phyloP scores from a whole-genome alignment of 495 filamentous ascomycete species.

The Aspergillus leporis region DNA sequence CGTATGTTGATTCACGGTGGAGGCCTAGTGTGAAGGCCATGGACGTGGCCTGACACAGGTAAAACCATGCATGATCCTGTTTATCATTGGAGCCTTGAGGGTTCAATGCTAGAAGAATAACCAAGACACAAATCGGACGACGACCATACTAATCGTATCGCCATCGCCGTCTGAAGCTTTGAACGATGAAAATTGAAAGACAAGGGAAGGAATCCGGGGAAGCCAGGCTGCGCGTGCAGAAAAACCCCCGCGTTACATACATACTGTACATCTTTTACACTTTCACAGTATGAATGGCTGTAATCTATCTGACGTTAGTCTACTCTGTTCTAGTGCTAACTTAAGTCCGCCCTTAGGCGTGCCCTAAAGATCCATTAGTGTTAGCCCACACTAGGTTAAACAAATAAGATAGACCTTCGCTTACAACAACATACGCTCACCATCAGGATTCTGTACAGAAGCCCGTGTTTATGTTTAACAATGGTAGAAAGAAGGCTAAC shows the following conservation, averaged over 20 bases:
- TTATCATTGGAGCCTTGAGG: slow-evolving; percentile 25
- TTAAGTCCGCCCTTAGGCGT: background rate
- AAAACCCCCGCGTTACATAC: slow-evolving; percentile 2
- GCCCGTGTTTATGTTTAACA: background rate
- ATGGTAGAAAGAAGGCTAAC: background rate
- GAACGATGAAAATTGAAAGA: slow-evolving; percentile 3
- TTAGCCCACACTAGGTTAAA: too few species aligned
- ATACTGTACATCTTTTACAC: too few species aligned
- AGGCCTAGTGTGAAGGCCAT: slow-evolving; percentile 60
- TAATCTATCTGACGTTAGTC: background rate
- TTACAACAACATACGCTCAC: too few species aligned
- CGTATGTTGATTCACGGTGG: slow-evolving; percentile 57
- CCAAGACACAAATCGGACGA: background rate
- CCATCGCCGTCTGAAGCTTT: background rate
- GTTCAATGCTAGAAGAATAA: background rate
- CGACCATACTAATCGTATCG: background rate
- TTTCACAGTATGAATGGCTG: background rate
- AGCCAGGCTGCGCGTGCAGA: background rate
- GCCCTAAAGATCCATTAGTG: background rate
- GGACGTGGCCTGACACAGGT: slow-evolving; percentile 62
- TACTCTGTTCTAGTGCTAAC: background rate
- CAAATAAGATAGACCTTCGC: too few species aligned
- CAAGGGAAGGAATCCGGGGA: slow-evolving; percentile 22
- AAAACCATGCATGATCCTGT: slow-evolving; percentile 59
- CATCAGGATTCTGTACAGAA: too few species aligned